A percentile compares a stretch with the other conserved stretches of the same genome.
Conservation (phyloP, 306 rosid genomes). For the Inga oerstediana region DNA sequence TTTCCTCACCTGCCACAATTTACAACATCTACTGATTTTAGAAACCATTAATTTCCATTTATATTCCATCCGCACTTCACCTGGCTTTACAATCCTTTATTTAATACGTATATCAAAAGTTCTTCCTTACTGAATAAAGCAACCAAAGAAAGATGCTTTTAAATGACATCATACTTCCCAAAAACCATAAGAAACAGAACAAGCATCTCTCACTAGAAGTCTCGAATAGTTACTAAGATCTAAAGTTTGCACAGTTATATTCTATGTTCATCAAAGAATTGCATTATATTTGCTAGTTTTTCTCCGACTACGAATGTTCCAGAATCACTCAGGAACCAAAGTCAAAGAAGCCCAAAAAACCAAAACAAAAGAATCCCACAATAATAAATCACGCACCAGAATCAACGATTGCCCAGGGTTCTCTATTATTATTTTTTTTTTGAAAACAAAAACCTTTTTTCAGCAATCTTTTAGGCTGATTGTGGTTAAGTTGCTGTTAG, state of each 20-base stretch:
- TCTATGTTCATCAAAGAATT: neutral
- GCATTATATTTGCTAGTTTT: neutral
- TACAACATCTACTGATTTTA: constrained; percentile 1
- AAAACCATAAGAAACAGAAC: neutral
- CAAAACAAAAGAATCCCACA: too few relatives aligned
- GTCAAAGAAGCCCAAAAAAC: too few relatives aligned
- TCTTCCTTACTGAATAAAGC: neutral
- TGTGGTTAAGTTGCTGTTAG: too few relatives aligned
- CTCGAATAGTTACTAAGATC: neutral
- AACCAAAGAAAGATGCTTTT: constrained; percentile 5
- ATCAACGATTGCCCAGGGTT: too few relatives aligned
- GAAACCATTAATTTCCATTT: neutral
- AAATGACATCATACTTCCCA: neutral
- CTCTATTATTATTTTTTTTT: too few relatives aligned
- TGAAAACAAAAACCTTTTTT: too few relatives aligned
- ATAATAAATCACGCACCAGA: too few relatives aligned
- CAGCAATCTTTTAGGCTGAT: too few relatives aligned
- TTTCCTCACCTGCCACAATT: constrained; percentile 19
- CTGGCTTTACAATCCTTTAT: too few relatives aligned
- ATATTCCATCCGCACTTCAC: neutral
- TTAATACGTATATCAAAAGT: too few relatives aligned
- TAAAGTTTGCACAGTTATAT: neutral
- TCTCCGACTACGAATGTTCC: neutral
- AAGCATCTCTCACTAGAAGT: neutral
- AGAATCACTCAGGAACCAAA: too few relatives aligned